These are phyloP conservation scores for Allium cepa DNA, from an alignment of 106 monocot genomes.

Conservation along the genomic window DNA sequence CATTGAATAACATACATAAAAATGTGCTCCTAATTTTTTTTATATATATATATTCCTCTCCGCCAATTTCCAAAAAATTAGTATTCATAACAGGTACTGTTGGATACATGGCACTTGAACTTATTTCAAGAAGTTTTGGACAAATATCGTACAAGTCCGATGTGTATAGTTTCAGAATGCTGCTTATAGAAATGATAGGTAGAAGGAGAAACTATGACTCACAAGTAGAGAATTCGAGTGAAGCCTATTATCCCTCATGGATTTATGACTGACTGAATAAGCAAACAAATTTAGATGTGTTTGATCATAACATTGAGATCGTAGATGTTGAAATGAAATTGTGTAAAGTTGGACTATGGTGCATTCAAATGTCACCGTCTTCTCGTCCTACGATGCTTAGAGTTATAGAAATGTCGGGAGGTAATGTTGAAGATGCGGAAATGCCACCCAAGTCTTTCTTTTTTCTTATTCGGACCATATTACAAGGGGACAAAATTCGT, in stretches of 20 bases:
- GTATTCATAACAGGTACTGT: neutral
- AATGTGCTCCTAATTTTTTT: too few species aligned
- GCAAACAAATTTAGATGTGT: neutral
- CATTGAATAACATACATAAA: too few species aligned
- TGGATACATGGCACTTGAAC: conserved; percentile 36
- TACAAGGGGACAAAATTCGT: too few species aligned
- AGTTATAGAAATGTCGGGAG: too few species aligned
- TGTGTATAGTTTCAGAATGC: conserved; percentile 17
- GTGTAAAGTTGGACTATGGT: conserved; percentile 3
- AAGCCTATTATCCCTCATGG: conserved; percentile 5
- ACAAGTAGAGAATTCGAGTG: neutral
- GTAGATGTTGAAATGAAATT: conserved; percentile 6
- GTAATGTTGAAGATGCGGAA: neutral
- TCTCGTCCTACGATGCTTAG: neutral
- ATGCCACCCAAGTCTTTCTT: conserved; percentile 5
- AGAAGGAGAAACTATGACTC: neutral
- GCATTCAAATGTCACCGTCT: conserved; percentile 2
- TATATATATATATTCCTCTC: too few species aligned
- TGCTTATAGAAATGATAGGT: conserved; percentile 10
- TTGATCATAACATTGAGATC: neutral
- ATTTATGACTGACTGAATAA: conserved; percentile 1
- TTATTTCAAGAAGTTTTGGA: conserved; percentile 3
- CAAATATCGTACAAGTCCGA: neutral
- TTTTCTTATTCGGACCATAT: neutral
- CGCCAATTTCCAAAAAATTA: too few species aligned